Evolutionary conservation across 2,329 filamentous ascomycete genomes (phyloP).

Genomic region (Neoscytalidium dimidiatum): DNA sequence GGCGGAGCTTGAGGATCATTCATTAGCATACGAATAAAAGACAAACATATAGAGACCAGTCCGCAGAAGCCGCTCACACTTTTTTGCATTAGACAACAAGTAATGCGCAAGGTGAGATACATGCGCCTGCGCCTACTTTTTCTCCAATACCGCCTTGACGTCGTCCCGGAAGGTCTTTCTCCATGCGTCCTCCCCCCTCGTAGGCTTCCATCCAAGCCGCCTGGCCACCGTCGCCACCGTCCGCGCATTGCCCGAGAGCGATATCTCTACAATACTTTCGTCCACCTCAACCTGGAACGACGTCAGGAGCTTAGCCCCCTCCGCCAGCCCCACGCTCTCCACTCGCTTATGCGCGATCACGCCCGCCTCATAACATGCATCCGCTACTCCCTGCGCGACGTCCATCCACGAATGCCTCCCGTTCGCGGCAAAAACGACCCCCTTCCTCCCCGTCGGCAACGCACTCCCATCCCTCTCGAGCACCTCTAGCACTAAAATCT

Average conservation of each 20-base stretch:
- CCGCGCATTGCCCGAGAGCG: conserved; percentile 1
- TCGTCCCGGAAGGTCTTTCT: conserved; percentile 11
- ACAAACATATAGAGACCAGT: too few species aligned
- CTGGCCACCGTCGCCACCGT: conserved; percentile 11
- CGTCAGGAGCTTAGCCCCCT: conserved; percentile 2
- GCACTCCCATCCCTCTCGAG: neutral
- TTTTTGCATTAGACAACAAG: too few species aligned
- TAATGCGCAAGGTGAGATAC: too few species aligned
- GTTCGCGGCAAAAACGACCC: conserved; percentile 18
- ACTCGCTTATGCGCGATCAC: neutral
- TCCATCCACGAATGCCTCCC: conserved; percentile 16
- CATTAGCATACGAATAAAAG: too few species aligned
- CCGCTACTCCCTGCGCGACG: conserved; percentile 15
- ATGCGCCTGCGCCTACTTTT: too few species aligned
- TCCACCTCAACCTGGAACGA: neutral
- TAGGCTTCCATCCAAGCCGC: conserved; percentile 16
- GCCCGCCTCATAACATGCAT: conserved; percentile 3
- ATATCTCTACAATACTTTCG: conserved; percentile 15
- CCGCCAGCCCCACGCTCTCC: conserved; percentile 3
- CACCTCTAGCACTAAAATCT: conserved; percentile 3
- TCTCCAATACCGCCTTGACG: neutral
- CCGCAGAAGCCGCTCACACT: too few species aligned
- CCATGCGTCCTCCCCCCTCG: conserved; percentile 9
- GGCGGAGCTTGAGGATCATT: too few species aligned
- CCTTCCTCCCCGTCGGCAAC: conserved; percentile 12